phyloP scores from a whole-genome alignment of 139 green algal species.

The Spirogloea muscicola region DNA sequence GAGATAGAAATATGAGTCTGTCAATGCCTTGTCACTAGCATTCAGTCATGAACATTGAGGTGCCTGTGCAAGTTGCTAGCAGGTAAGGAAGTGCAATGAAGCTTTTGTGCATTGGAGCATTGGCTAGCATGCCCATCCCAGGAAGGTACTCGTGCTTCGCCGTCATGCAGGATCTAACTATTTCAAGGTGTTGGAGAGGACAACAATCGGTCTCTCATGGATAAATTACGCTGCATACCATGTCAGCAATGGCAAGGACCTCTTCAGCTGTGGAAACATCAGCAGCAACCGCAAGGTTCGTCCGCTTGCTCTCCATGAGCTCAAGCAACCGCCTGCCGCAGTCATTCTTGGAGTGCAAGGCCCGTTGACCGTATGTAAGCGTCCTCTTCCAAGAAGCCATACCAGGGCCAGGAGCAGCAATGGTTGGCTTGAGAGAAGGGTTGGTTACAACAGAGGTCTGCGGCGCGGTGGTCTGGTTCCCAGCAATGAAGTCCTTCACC shows the following conservation, averaged over 20 bases:
- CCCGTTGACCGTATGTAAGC: conserved; percentile 75
- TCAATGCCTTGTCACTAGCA: neutral
- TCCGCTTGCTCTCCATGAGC: conserved; percentile 90
- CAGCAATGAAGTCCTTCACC: conserved; percentile 78
- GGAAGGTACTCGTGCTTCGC: no score
- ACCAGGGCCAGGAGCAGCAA: conserved; percentile 29
- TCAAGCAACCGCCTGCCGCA: conserved; percentile 71
- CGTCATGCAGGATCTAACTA: no score
- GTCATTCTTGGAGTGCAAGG: conserved; percentile 65
- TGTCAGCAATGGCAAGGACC: conserved; percentile 85
- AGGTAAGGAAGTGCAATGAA: no score
- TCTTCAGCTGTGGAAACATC: conserved; percentile 85
- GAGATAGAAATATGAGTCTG: neutral
- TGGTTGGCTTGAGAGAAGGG: conserved; percentile 22
- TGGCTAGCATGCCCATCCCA: no score
- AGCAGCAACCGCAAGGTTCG: conserved; percentile 93
- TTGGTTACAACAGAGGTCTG: conserved; percentile 16
- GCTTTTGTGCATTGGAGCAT: no score
- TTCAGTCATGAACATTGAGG: no score
- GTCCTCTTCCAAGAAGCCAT: conserved; percentile 18
- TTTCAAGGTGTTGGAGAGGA: no score
- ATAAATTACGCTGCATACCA: conserved; percentile 28
- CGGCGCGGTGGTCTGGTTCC: conserved; percentile 78
- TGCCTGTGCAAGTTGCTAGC: no score
- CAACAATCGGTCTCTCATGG: no score